Evolutionary conservation across 192 early-diverging fungal genomes (phyloP).

Genomic region (Entomortierella lignicola): DNA sequence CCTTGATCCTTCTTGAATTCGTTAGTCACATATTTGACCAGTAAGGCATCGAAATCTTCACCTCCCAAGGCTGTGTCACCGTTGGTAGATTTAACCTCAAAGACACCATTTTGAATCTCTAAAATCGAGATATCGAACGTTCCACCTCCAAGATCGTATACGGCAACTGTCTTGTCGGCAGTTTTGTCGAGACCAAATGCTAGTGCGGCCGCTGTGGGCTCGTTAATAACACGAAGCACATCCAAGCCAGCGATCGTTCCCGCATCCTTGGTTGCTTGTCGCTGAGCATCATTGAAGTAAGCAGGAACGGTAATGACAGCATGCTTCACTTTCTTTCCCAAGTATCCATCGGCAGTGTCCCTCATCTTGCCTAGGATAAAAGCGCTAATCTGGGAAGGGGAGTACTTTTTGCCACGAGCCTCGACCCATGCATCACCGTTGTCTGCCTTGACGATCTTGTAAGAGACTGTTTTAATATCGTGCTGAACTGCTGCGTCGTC

Average conservation of each 20-base stretch:
- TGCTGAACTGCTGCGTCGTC: constrained; percentile 88
- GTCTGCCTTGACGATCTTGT: constrained; percentile 93
- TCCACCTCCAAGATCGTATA: constrained; percentile 98
- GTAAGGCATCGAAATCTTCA: constrained; percentile 77
- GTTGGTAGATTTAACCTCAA: constrained; percentile 98
- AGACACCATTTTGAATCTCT: constrained; percentile 98
- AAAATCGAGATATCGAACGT: constrained; percentile 99
- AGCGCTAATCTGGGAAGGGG: constrained; percentile 94
- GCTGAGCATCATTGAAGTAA: constrained; percentile 98
- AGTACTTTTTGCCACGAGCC: constrained; percentile 94
- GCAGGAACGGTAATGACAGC: constrained; percentile 98
- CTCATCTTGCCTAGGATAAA: constrained; percentile 99
- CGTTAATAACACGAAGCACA: constrained; percentile 95
- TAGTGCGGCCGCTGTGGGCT: constrained; percentile 94
- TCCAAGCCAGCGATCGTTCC: constrained; percentile 91
- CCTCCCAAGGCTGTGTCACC: constrained; percentile 92
- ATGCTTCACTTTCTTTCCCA: constrained; percentile 87
- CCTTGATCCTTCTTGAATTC: constrained; percentile 94
- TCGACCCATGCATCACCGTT: constrained; percentile 99
- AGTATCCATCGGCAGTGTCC: constrained; percentile 89
- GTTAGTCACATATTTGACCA: constrained; percentile 84
- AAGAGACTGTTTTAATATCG: constrained; percentile 91
- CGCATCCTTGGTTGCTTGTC: constrained; percentile 97
- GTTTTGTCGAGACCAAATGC: constrained; percentile 91
- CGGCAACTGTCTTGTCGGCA: constrained; percentile 91